Percentiles rank a stretch among this genome's conserved stretches.
These are phyloP conservation scores for Typha latifolia DNA, from an alignment of 176 grass and related monocot genomes.

Conservation along the genomic window DNA sequence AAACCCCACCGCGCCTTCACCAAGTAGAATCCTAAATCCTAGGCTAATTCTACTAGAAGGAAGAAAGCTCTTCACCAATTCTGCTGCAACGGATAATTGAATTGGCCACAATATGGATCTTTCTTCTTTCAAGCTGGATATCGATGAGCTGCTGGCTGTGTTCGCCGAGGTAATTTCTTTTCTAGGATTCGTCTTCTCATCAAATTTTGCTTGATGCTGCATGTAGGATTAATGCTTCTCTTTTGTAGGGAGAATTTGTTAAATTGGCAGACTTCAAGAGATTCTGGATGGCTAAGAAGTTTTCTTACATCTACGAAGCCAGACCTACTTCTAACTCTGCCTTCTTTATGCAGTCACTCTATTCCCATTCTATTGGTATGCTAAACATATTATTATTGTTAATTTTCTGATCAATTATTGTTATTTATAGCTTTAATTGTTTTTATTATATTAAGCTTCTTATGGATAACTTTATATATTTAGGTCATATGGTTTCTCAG, in stretches of 20 bases:
- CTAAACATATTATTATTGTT: background rate
- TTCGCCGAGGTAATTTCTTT: constrained; percentile 33
- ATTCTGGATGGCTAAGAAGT: constrained; percentile 64
- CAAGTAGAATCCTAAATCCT: too few relatives aligned
- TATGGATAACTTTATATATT: constrained; percentile 21
- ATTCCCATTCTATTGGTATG: constrained; percentile 60
- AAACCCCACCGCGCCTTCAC: too few relatives aligned
- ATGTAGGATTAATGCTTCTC: background rate
- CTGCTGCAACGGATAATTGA: too few relatives aligned
- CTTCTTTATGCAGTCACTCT: constrained; percentile 86
- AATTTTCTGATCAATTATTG: background rate
- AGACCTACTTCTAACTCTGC: constrained; percentile 47
- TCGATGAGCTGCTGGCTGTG: constrained; percentile 63
- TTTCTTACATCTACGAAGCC: constrained; percentile 76
- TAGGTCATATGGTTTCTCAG: constrained; percentile 60
- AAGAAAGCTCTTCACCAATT: too few relatives aligned
- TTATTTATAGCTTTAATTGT: background rate
- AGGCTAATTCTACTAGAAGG: too few relatives aligned
- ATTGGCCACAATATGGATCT: constrained; percentile 37
- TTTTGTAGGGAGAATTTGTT: constrained; percentile 38
- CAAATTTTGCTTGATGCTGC: background rate
- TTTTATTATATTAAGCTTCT: constrained; percentile 13
- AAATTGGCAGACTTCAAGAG: constrained; percentile 48
- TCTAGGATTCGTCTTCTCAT: background rate
- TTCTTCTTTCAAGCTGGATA: constrained; percentile 64